Conservation (phyloP, 768 basidiomycete species). For the Mycena alexandri region DNA sequence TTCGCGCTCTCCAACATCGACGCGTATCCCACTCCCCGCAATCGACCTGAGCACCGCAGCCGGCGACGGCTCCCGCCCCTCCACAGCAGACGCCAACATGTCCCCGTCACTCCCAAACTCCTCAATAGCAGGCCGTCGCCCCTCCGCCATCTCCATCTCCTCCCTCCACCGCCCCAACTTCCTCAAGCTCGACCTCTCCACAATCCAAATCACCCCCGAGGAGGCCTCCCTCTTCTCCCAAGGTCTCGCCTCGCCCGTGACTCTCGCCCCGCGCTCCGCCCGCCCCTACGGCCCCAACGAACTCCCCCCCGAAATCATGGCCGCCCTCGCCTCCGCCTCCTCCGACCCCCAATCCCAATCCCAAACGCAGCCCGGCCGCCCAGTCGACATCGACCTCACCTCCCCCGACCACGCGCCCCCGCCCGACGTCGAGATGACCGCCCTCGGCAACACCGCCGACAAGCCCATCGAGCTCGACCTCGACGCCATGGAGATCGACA, state of each 20-base stretch:
- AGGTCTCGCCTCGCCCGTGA: conserved; percentile 82
- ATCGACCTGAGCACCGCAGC: conserved; percentile 37
- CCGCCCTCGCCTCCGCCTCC: conserved; percentile 65
- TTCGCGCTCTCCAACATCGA: conserved; percentile 43
- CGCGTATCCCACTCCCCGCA: conserved; percentile 36
- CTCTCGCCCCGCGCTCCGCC: conserved; percentile 84
- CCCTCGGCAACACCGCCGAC: conserved; percentile 75
- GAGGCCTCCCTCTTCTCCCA: conserved; percentile 70
- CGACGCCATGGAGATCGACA: conserved; percentile 76
- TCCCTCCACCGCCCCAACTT: conserved; percentile 85
- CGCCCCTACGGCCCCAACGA: conserved; percentile 67
- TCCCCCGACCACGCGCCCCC: conserved; percentile 49
- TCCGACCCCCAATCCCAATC: conserved; percentile 41
- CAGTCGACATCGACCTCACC: conserved; percentile 74
- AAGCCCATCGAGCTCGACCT: conserved; percentile 87
- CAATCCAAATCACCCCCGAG: conserved; percentile 74
- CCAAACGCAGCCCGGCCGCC: conserved; percentile 34
- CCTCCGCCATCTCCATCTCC: conserved; percentile 84
- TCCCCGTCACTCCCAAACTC: conserved; percentile 42
- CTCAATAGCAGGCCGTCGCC: conserved; percentile 63
- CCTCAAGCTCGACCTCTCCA: conserved; percentile 86
- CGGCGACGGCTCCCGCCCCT: conserved; percentile 42
- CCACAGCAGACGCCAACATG: conserved; percentile 51
- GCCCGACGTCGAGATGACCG: conserved; percentile 47
- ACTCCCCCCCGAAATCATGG: conserved; percentile 75